Percentiles rank a stretch among this genome's conserved stretches.
Conservation (phyloP, 2,329 filamentous ascomycete genomes). For the Exophiala bonariae region DNA sequence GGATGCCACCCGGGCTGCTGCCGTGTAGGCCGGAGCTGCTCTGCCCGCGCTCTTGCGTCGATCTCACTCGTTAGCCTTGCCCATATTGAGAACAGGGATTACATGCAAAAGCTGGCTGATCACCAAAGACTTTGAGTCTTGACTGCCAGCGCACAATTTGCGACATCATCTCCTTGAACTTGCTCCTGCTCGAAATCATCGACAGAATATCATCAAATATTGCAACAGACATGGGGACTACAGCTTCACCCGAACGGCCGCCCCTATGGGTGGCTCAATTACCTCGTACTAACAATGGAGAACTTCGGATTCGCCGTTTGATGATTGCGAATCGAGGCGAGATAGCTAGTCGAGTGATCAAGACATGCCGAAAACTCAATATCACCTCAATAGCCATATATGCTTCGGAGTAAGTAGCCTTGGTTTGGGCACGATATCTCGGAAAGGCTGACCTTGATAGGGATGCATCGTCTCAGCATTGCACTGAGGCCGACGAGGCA, state of each 20-base stretch:
- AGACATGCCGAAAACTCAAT: conserved; percentile 28
- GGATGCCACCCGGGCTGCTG: too few relatives aligned
- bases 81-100: too few relatives aligned
- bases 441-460: conserved; percentile 16
- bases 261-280: conserved; percentile 15
- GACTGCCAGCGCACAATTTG: too few relatives aligned
- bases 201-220: too few relatives aligned
- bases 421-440: background rate
- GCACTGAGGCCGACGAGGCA: conserved; percentile 35
- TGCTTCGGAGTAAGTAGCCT: conserved; percentile 20
- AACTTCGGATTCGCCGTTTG: conserved; percentile 19
- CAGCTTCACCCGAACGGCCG: conserved; percentile 1
- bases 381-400: conserved; percentile 27
- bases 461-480: conserved; percentile 32
- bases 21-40: too few relatives aligned
- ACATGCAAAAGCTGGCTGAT: too few relatives aligned
- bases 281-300: background rate
- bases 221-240: too few relatives aligned
- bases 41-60: too few relatives aligned
- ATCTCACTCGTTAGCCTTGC: too few relatives aligned
- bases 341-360: conserved; percentile 32
- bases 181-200: too few relatives aligned
- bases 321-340: conserved; percentile 33
- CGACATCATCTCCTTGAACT: too few relatives aligned
- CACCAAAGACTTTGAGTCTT: too few relatives aligned